Evolutionary conservation across 1,284 basidiomycete genomes (phyloP), one percentile per base, ranked within the genome.

Genomic region (Ceratobasidium papillatum): DNA sequence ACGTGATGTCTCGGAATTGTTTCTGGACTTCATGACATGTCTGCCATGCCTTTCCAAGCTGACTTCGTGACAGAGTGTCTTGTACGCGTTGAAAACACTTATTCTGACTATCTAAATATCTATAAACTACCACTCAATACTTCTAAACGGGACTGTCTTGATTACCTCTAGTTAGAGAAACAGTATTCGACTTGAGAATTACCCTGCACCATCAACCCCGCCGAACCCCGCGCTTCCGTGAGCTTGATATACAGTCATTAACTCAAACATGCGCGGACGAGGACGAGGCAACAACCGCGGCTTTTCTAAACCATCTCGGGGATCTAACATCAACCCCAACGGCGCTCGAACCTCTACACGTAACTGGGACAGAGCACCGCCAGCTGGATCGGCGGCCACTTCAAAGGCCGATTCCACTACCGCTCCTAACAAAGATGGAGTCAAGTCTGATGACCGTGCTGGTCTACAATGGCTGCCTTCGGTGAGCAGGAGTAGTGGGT

Each of bases 401-500:
- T 8, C 51, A 25, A 49, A 41, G 5, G 3, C 61, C 11, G 41
- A 9, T 27, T 3, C 43, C 8, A 51, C 17, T 14, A 9, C 17
- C 19, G 19, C 63, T 30, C 34, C 12, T 14, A 22, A 30, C 22
- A 68, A 52, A 30, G 38, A 36, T n/a, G 22, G 38, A 22, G 22
- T 19, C 22, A 68, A 68, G 36, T 12, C 7, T 2, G 43, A 56
- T 14, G 65, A 68, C 4, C 65, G 32, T n/a, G 51, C 51, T 17
- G 51, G 34, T 2, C 30, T 68, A 2, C 49, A 56, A 56, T 68
- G 47, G 65, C n/a, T 68, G 11, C 65, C 65, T 3, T 52, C 65
- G 34, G 65, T 68, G n/a, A 68, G 65, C 36, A 47, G 65, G 32
- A 68, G 65, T 34, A 68, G 65, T 43, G 65, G 65, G 38, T n/a